phyloP scores from a whole-genome alignment of 805 yeast genomes.

The Zygosaccharomyces rouxii region DNA sequence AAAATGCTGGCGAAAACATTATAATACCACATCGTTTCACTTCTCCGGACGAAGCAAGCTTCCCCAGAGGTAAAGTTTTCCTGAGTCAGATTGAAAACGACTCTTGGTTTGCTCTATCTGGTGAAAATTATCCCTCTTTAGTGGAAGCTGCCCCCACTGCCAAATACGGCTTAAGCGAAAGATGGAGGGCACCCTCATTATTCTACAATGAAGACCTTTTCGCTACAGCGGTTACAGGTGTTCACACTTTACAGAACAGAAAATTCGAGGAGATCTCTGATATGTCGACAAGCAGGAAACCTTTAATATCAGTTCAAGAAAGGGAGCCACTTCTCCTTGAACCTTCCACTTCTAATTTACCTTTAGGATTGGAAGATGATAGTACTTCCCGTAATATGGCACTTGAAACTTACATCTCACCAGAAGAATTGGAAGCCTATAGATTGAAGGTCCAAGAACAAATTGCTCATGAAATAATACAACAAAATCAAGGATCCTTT shows the following conservation, averaged over 20 bases:
- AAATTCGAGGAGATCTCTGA: slow-evolving; percentile 18
- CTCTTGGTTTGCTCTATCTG: slow-evolving; percentile 85
- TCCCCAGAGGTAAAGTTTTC: slow-evolving; percentile 43
- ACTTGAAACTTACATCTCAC: slow-evolving; percentile 26
- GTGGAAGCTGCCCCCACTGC: slow-evolving; percentile 78
- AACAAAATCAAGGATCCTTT: slow-evolving; percentile 14
- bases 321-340: slow-evolving; percentile 25
- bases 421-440: slow-evolving; percentile 25
- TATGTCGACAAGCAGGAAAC: slow-evolving; percentile 2
- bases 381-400: slow-evolving; percentile 9
- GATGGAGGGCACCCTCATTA: slow-evolving; percentile 41
- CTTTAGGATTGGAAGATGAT: neutral
- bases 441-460: slow-evolving; percentile 26
- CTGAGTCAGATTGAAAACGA: slow-evolving; percentile 60
- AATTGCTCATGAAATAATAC: slow-evolving; percentile 23
- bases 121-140: slow-evolving; percentile 69
- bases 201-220: slow-evolving; percentile 39
- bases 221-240: slow-evolving; percentile 46
- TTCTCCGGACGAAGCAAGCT: slow-evolving; percentile 24
- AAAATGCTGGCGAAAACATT: slow-evolving; percentile 37
- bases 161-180: slow-evolving; percentile 43
- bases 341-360: slow-evolving; percentile 13
- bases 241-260: slow-evolving; percentile 36
- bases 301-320: slow-evolving; percentile 15
- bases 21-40: slow-evolving; percentile 66